Base-by-base conservation (phyloP, 2,329 filamentous ascomycete genomes). In the Exophiala bonariae region DNA sequence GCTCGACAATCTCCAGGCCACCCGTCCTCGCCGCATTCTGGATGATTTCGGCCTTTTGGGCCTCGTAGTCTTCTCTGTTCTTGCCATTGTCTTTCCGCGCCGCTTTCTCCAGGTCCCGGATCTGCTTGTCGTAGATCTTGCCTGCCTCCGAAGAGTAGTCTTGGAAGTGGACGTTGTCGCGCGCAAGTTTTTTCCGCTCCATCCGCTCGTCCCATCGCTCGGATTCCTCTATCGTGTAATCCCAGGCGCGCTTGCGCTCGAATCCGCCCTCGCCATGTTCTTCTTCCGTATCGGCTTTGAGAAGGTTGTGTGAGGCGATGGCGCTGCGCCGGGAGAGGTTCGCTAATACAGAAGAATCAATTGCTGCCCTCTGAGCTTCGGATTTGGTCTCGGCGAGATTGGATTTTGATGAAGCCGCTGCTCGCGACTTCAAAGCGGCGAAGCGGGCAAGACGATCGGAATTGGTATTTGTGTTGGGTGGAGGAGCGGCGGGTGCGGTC, bases 241-340 rank as follows among this genome's bases (percentile, higher is more conserved):
- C 93, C 93, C 93, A 99, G 1, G 93, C 93, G 32, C 93, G 85
- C 72, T 97, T 96, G 58, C 93, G 87, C 76, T 99, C 93, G 63
- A 97, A 99, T 9, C 54, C 56, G 4, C 57, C 57, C 3, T 43
- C 43, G 31, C 57, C 57, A 67, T 97, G 93, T 45, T 88, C 89
- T 14, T 88, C 89, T 66, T 91, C 88, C 2, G 90, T 85, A 61
- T 96, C 90, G 3, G 90, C 89, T 73, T 96, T 96, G 34, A 96
- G 79, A 0, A 99, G 81, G 64, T 97, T 99, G 67, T 96, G 89
- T 4, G 86, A 84, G 16, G 93, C 92, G 57, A 93, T 84, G 45
- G 89, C 91, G 61, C 89, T 87, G 62, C 90, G 89, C 53, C 91
- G 87, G 55, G 86, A 83, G n/a, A 97, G 74, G 1, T 87, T 80